Conservation (phyloP, 2,329 filamentous ascomycete species). For the Aspergillus persii region DNA sequence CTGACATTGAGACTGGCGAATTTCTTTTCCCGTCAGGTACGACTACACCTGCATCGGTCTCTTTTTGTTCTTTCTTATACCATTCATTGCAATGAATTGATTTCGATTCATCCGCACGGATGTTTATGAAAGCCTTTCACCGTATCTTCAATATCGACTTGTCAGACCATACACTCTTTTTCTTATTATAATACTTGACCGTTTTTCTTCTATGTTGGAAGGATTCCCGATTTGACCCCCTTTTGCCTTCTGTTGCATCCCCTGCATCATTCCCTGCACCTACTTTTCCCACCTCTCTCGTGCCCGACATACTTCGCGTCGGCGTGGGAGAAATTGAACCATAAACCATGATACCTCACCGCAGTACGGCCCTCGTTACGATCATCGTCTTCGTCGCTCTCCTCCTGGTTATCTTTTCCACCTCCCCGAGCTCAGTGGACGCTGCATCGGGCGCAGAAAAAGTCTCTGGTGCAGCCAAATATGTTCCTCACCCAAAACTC, state of each 20-base stretch:
- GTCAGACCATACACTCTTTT: background rate
- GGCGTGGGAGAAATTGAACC: background rate
- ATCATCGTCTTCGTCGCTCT: slow-evolving; percentile 44
- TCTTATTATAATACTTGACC: background rate
- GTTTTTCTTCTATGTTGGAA: background rate
- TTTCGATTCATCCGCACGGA: background rate
- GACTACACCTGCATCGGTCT: background rate
- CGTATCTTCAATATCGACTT: background rate
- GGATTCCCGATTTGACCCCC: background rate
- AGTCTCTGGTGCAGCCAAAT: slow-evolving; percentile 28
- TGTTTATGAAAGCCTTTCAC: background rate
- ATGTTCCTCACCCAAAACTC: slow-evolving; percentile 37
- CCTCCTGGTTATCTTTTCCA: slow-evolving; percentile 45
- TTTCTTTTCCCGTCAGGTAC: background rate
- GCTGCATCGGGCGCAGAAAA: slow-evolving; percentile 19
- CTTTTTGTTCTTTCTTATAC: background rate
- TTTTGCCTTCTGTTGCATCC: background rate
- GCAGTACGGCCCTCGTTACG: slow-evolving; percentile 41
- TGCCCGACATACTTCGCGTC: background rate
- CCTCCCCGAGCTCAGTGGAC: slow-evolving; percentile 30
- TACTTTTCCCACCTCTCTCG: background rate
- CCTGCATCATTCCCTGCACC: background rate
- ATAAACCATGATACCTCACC: slow-evolving; percentile 39
- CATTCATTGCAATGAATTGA: background rate
- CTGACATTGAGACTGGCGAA: background rate